Base-by-base conservation (phyloP, 495 filamentous ascomycete genomes). In the Trichoderma erinaceum region DNA sequence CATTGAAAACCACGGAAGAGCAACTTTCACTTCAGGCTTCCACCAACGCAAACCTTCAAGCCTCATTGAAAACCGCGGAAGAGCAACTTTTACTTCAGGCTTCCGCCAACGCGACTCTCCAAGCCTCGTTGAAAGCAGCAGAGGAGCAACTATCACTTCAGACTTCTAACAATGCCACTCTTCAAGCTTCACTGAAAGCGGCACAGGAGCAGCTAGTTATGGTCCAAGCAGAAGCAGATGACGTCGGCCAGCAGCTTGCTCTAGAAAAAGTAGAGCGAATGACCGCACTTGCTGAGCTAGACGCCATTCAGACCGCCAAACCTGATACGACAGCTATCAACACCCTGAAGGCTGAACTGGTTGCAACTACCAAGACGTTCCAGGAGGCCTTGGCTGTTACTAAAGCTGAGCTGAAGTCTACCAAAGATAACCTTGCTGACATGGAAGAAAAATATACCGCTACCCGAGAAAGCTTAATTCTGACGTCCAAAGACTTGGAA, bases 211-310 rank as follows among this genome's bases (percentile, higher is more conserved):
- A 74, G 25, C 71, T 83, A 15, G 69, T 68, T 38, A 78, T 80
- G 69, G 64, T 74, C 4, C 74, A 84, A 61, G 73, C 70, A 10
- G 82, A 85, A 46, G 66, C 76, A 32, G 80, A 82, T 63, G 71
- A 74, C 8, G 70, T 85, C 56, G 77, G 77, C 66, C 77, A 83
- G 69, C 73, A 81, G 67, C 79, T 86, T 21, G 83, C 82, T 3
- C 73, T 78, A 50, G 82, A 84, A 68, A 85, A 85, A 74, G 82
- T 83, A 81, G 81, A 80, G 50, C 85, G 83, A 58, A 80, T 83
- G 32, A 78, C 78, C 50, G 80, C 83, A 16, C 81, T 82, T 74
- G 83, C 83, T 12, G 83, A 84, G 67, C 76, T 85, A 27, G 84
- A 86, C 48, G 81, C 80, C 48, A 70, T 77, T 41, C 79, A 78